Conservation (phyloP, 1,139 yeast species). For the Candida freyschussii region DNA sequence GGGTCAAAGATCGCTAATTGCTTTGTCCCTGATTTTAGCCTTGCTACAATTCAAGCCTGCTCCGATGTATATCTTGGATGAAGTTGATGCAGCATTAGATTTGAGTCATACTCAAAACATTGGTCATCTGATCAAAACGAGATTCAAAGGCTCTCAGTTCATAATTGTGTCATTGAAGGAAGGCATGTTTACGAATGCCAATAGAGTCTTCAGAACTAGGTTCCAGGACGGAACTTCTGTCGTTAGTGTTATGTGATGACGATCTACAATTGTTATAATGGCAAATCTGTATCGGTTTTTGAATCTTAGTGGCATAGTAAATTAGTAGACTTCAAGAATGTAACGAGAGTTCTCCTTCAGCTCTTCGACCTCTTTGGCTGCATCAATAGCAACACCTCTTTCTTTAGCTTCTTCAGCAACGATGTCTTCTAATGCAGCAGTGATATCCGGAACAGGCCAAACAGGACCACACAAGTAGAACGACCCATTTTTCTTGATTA, state of each 20-base stretch:
- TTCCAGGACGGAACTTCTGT: constrained; percentile 97
- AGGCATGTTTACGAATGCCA: constrained; percentile 98
- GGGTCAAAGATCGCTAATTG: constrained; percentile 93
- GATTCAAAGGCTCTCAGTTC: constrained; percentile 93
- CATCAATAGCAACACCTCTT: constrained; percentile 65
- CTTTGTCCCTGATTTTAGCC: constrained; percentile 86
- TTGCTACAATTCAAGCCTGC: constrained; percentile 93
- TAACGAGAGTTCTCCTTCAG: constrained; percentile 92
- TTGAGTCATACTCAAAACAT: constrained; percentile 95
- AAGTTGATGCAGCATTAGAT: constrained; percentile 97
- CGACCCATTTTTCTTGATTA: constrained; percentile 74
- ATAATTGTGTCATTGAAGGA: constrained; percentile 95
- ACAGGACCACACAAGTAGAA: constrained; percentile 98
- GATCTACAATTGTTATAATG: not conserved
- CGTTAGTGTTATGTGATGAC: constrained; percentile 49
- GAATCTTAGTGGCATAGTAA: not conserved
- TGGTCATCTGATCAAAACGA: constrained; percentile 90
- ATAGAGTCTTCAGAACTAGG: constrained; percentile 85
- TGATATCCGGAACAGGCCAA: constrained; percentile 98
- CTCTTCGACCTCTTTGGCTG: constrained; percentile 79
- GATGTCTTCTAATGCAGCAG: constrained; percentile 84
- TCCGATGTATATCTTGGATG: constrained; percentile 95
- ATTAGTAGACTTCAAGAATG: constrained; percentile 84
- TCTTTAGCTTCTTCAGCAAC: constrained; percentile 64
- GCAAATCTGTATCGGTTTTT: constrained; percentile 2